These are phyloP conservation scores for Chrysoporthe puriensis DNA, from an alignment of 2,329 filamentous ascomycete species.

Conservation along the genomic window DNA sequence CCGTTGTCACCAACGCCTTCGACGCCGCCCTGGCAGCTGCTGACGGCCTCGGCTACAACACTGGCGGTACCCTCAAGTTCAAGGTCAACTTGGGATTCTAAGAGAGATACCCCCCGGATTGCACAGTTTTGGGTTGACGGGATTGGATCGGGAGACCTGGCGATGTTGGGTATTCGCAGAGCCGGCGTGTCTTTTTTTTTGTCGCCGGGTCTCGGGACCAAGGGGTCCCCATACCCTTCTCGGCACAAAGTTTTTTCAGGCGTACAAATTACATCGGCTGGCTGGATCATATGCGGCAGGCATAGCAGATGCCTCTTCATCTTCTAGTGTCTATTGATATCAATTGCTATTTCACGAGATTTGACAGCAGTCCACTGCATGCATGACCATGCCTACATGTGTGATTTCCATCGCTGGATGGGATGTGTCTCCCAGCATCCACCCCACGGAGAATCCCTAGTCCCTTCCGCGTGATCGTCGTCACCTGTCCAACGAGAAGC, in stretches of 20 bases:
- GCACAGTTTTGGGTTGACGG: not conserved
- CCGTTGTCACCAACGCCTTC: conserved; percentile 39
- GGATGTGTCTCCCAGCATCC: not conserved
- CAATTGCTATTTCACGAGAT: conserved; percentile 10
- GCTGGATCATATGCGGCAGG: conserved; percentile 24
- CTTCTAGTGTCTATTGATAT: conserved; percentile 29
- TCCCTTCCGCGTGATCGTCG: too few relatives aligned
- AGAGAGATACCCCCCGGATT: not conserved
- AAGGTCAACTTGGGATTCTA: conserved; percentile 25
- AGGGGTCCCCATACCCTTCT: conserved; percentile 15
- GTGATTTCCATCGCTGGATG: not conserved
- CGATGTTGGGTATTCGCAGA: conserved; percentile 1
- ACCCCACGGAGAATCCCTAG: too few relatives aligned
- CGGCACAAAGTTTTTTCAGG: conserved; percentile 27
- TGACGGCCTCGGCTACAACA: conserved; percentile 38
- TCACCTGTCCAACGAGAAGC: too few relatives aligned
- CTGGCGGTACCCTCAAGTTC: conserved; percentile 25
- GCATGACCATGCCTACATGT: not conserved
- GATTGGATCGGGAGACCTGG: conserved; percentile 17
- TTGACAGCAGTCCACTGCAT: not conserved
- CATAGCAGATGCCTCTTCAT: conserved; percentile 16
- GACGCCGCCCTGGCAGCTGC: conserved; percentile 38
- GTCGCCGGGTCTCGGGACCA: conserved; percentile 8
- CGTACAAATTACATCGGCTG: conserved; percentile 29
- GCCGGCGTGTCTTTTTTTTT: conserved; percentile 10